phyloP scores from a whole-genome alignment of 2,329 filamentous ascomycete genomes.

The Sphaerulina musiva region DNA sequence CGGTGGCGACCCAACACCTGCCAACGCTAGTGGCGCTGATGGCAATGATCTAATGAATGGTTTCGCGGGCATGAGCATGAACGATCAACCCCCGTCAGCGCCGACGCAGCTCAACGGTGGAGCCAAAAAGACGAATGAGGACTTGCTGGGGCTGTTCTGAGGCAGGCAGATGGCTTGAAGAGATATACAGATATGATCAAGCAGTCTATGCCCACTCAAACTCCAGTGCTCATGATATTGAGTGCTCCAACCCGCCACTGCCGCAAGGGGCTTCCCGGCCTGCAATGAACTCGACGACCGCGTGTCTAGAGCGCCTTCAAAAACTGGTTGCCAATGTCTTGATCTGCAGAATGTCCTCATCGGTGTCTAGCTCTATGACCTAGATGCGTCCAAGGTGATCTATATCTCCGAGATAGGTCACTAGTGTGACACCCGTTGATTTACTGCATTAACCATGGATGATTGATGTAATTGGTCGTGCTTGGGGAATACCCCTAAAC shows the following conservation, averaged over 20 bases:
- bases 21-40: constrained; percentile 24
- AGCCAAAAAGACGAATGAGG: constrained; percentile 46
- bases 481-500: background rate
- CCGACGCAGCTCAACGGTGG: constrained; percentile 50
- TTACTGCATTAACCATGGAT: background rate
- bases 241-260: background rate
- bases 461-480: background rate
- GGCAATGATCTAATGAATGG: constrained; percentile 65
- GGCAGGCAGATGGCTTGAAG: background rate
- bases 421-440: background rate
- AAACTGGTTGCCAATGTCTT: background rate
- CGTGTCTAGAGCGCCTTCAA: background rate
- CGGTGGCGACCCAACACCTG: constrained; percentile 40
- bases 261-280: background rate
- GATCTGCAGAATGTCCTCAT: background rate
- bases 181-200: background rate
- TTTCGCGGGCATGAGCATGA: constrained; percentile 74
- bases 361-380: background rate
- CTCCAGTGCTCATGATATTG: background rate
- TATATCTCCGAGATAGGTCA: background rate
- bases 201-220: background rate
- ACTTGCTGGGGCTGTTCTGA: constrained; percentile 51
- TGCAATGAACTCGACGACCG: background rate
- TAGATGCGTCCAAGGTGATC: background rate
- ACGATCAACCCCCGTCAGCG: constrained; percentile 60